Base-by-base conservation (phyloP, 768 basidiomycete genomes). In the Rhizopogon vesiculosus region DNA sequence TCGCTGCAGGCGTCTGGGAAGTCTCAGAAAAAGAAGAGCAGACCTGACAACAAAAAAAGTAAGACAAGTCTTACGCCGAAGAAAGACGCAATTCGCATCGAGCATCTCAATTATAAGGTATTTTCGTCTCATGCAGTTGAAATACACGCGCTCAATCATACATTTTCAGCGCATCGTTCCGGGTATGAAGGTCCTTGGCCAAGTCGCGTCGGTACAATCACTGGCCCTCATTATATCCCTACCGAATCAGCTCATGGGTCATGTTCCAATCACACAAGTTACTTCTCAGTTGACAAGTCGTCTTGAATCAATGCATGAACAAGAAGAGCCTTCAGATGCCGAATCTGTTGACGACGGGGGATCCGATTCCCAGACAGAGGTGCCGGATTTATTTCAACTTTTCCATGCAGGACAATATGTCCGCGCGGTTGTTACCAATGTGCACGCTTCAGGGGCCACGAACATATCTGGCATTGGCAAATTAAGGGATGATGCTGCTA, bases 91-190 rank as follows among this genome's bases (percentile, higher is more conserved):
- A 76, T 87, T 54, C 86, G 93, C 54, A 84, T 96, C 40, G 94
- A 98, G 65, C 90, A 93, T 69, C 76, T 97, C 40, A 97, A 94
- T 65, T 96, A 97, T 77, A 97, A 95, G 76, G 93, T 90, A 54
- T 52, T 68, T 18, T 8, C 18, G 33, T 56, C 39, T 38, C 15
- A 38, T 38, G 35, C 16, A 25, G 48, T 16, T 38, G 19, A 5
- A 38, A 16, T 10, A 22, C 31, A 22, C 2, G 19, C 19, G 35
- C 46, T 70, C 55, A 35, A 18, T 38, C 7, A 9, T 25, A 53
- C 25, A 55, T 41, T 2, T 16, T 25, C 63, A 95, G 92, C 84
- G 93, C 61, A 74, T 97, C 12, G 72, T 77, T 43, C 74, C 85
- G 38, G 95, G 94, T 39, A 94, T 93, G 81, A 93, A 86, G 66